Percentiles rank a stretch among this genome's conserved stretches.
phyloP scores from a whole-genome alignment of 441 rosid genomes.

The Pelargonium citronellum region DNA sequence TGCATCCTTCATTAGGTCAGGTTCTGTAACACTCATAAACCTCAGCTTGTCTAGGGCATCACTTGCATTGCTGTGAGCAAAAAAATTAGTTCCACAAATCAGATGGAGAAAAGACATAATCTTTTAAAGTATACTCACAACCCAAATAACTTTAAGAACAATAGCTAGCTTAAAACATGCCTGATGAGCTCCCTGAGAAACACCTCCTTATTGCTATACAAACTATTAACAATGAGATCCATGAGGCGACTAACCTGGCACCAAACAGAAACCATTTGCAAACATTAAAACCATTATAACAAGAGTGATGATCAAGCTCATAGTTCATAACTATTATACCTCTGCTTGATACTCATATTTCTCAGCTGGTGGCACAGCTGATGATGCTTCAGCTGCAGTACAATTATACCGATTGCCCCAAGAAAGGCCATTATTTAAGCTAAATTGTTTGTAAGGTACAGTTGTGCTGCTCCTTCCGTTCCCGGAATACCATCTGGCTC shows the following conservation, averaged over 20 bases:
- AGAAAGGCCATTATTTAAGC: slow-evolving; percentile 32
- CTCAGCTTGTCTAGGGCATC: slow-evolving; percentile 97
- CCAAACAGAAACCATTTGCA: slow-evolving; percentile 14
- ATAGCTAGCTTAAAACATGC: slow-evolving; percentile 21
- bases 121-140: not conserved
- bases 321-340: slow-evolving; percentile 37
- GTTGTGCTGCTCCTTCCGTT: slow-evolving; percentile 28
- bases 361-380: slow-evolving; percentile 67
- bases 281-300: slow-evolving; percentile 19
- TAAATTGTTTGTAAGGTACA: slow-evolving; percentile 27
- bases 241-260: slow-evolving; percentile 81
- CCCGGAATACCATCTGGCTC: slow-evolving; percentile 52
- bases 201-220: slow-evolving; percentile 94
- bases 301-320: slow-evolving; percentile 23
- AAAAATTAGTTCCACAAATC: not conserved
- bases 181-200: slow-evolving; percentile 94
- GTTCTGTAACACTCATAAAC: slow-evolving; percentile 90
- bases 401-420: slow-evolving; percentile 55
- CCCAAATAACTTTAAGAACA: not conserved
- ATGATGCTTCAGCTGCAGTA: slow-evolving; percentile 65
- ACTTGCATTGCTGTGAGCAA: slow-evolving; percentile 71
- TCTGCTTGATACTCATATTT: slow-evolving; percentile 97
- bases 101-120: not conserved
- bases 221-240: slow-evolving; percentile 95
- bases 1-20: slow-evolving; percentile 78